These are phyloP conservation scores for Pulicaria dysenterica DNA, from an alignment of 129 eudicot genomes.

Conservation along the genomic window DNA sequence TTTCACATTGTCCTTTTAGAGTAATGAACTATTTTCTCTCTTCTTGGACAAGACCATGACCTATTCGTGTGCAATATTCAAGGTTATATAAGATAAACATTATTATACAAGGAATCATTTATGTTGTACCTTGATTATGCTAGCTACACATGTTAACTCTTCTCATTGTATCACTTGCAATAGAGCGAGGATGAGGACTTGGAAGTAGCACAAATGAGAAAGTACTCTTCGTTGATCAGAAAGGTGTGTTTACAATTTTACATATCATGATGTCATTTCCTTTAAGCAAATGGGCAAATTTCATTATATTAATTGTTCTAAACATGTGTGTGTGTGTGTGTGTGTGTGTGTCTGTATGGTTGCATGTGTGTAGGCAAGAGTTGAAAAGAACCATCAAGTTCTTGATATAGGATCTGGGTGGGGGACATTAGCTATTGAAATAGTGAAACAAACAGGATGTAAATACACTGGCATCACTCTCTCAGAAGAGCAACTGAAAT, in stretches of 20 bases:
- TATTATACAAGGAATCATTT: too few relatives aligned
- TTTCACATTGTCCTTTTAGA: conserved; percentile 33
- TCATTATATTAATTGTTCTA: neutral
- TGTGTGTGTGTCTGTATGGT: too few relatives aligned
- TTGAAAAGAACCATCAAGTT: conserved; percentile 56
- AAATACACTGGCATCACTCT: conserved; percentile 84
- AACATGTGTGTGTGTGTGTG: neutral
- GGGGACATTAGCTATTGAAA: conserved; percentile 83
- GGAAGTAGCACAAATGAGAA: conserved; percentile 68
- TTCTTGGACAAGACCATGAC: conserved; percentile 88
- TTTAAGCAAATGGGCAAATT: neutral
- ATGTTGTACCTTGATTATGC: neutral
- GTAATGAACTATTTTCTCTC: conserved; percentile 70
- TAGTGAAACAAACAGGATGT: conserved; percentile 76
- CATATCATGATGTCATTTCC: neutral
- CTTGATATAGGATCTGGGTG: conserved; percentile 88
- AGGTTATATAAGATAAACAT: conserved; percentile 47
- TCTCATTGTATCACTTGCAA: neutral
- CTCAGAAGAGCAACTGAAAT: conserved; percentile 65
- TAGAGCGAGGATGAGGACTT: conserved; percentile 66
- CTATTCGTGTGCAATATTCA: conserved; percentile 77
- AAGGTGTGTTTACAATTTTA: conserved; percentile 50
- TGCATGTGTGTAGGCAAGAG: conserved; percentile 54
- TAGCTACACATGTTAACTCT: neutral
- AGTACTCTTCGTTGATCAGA: conserved; percentile 58